Evolutionary conservation across 768 basidiomycete genomes (phyloP), one percentile per base, ranked within the genome.

Genomic region (Mycena rosella): DNA sequence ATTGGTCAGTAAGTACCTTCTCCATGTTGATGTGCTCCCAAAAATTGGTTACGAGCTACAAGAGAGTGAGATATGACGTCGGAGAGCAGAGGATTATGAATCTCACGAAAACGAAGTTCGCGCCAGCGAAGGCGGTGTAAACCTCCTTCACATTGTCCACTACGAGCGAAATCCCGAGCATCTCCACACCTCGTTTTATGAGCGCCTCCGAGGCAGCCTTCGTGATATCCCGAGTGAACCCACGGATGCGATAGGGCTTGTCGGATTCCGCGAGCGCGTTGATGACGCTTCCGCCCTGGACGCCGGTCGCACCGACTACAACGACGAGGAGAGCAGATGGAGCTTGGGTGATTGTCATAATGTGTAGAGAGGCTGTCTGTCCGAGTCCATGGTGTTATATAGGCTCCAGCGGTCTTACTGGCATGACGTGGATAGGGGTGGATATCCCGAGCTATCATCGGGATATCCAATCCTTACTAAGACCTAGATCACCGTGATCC

Each of bases 221-320:
- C 2, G 54, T 29, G 2, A 30, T 30, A 34, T 61, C 66, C 18
- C 66, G 24, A 5, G 67, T 64, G 18, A 64, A 64, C 4, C 44
- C 62, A 9, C 67, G 67, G 34, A 69, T 34, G 44, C 67, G 67
- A 34, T 69, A 69, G 2, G 47, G 40, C 42, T 32, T 58, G 62
- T 63, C 49, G 27, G 67, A 69, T 42, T 63, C 67, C 2, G 36
- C 52, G 22, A 69, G 67, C 9, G 62, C 67, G 18, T 55, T 63
- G 42, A 69, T 60, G 26, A 69, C 67, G 34, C 67, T 69, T 17
- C 62, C 62, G 22, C 67, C 62, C 40, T 67, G 66, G 20, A 15
- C 14, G 9, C 66, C 66, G 3, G 58, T 61, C 1, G 59, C 65
- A n/a, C 67, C 67, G 36, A 68, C 67, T 1, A 68, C 61, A 15